phyloP scores from a whole-genome alignment of 805 yeast genomes.

The Saccharomyces eubayanus region DNA sequence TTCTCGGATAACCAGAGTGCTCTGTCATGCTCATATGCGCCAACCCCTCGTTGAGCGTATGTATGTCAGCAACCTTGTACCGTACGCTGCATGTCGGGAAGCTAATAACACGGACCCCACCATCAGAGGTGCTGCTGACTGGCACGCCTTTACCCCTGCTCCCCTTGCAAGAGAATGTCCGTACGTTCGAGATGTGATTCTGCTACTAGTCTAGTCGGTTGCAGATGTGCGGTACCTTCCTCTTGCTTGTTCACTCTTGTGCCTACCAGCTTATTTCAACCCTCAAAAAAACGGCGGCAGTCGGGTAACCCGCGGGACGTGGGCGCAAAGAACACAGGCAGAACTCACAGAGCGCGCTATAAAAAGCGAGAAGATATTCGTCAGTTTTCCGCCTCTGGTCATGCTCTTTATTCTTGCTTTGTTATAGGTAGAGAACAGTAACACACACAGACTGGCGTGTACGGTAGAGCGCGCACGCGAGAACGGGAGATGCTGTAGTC shows the following conservation, averaged over 20 bases:
- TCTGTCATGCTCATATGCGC: too few relatives aligned
- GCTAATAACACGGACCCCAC: too few relatives aligned
- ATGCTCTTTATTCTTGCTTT: too few relatives aligned
- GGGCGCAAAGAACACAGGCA: neutral
- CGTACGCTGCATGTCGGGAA: too few relatives aligned
- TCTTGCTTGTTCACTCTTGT: neutral
- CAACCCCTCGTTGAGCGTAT: too few relatives aligned
- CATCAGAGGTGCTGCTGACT: too few relatives aligned
- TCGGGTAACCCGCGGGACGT: neutral
- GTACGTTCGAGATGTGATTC: neutral
- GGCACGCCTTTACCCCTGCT: too few relatives aligned
- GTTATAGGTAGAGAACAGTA: too few relatives aligned
- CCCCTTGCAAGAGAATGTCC: too few relatives aligned
- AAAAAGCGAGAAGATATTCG: neutral
- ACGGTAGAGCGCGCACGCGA: neutral
- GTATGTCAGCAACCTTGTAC: too few relatives aligned
- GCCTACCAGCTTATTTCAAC: neutral
- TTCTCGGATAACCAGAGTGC: too few relatives aligned
- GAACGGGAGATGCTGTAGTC: neutral
- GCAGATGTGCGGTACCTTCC: neutral
- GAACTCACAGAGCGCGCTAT: neutral
- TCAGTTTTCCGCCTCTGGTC: too few relatives aligned
- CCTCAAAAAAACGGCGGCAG: neutral
- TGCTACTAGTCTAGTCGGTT: neutral
- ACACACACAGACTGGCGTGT: neutral